A percentile compares a stretch with the other conserved stretches of the same genome.
Evolutionary conservation across 177 flowering plant species (phyloP).

Genomic region (Tripterygium wilfordii): DNA sequence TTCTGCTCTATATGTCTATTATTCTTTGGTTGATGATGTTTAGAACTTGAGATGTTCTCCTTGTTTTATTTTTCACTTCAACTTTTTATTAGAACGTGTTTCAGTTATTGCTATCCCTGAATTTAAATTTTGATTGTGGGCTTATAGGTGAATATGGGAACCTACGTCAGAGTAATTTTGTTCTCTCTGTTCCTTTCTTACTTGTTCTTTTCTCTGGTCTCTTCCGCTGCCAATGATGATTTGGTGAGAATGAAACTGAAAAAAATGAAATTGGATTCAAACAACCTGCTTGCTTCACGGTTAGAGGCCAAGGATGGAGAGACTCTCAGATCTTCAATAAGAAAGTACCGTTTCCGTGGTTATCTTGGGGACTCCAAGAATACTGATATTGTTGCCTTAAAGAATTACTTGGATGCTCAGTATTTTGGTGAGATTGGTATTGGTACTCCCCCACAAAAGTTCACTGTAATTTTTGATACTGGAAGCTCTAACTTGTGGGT

Average conservation of each 20-base stretch:
- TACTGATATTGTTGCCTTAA: conserved; percentile 28
- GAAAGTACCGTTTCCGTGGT: conserved; percentile 15
- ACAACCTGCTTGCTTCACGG: conserved; percentile 26
- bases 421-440: conserved; percentile 66
- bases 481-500: conserved; percentile 77
- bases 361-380: conserved; percentile 18
- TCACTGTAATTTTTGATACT: conserved; percentile 71
- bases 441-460: conserved; percentile 69
- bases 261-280: conserved; percentile 29
- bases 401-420: conserved; percentile 66
- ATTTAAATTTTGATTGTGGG: background rate
- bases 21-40: no score
- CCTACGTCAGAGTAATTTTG: conserved; percentile 4
- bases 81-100: no score
- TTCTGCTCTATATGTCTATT: no score
- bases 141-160: conserved; percentile 24
- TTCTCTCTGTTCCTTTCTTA: conserved; percentile 12
- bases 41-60: no score
- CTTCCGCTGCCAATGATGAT: conserved; percentile 20
- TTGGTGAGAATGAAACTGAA: conserved; percentile 36
- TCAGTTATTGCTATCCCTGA: background rate
- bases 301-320: conserved; percentile 22
- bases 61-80: background rate
- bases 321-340: conserved; percentile 11
- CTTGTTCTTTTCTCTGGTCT: conserved; percentile 16